Conservation (phyloP, 2,329 filamentous ascomycete species). For the Epicoccum sorghinum region DNA sequence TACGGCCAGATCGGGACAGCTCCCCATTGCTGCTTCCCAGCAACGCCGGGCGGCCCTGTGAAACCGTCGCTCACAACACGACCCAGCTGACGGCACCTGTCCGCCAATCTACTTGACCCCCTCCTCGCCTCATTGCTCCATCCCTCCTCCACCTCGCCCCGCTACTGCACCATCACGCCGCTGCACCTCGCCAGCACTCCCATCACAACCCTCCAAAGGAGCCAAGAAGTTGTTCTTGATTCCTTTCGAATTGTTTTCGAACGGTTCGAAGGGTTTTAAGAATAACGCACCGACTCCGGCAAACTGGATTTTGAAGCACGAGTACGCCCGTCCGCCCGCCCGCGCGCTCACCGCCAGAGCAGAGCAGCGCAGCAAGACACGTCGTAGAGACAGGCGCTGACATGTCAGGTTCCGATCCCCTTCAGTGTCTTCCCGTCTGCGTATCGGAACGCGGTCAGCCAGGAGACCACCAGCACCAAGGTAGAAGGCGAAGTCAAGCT, state of each 20-base stretch:
- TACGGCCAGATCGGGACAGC: slow-evolving; percentile 32
- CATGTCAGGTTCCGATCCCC: slow-evolving; percentile 70
- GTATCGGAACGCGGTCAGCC: slow-evolving; percentile 71
- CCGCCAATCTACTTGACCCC: slow-evolving; percentile 45
- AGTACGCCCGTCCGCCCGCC: slow-evolving; percentile 59
- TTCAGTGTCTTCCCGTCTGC: slow-evolving; percentile 99
- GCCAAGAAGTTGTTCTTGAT: slow-evolving; percentile 65
- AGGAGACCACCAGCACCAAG: slow-evolving; percentile 72
- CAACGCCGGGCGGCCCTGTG: slow-evolving; percentile 25
- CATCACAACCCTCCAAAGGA: slow-evolving; percentile 41
- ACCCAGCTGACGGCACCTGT: slow-evolving; percentile 32
- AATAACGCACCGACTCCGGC: slow-evolving; percentile 79
- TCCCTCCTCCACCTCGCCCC: slow-evolving; percentile 46
- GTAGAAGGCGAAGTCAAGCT: slow-evolving; percentile 89
- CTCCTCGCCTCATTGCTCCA: slow-evolving; percentile 39
- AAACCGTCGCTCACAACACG: slow-evolving; percentile 37
- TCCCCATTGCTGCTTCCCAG: slow-evolving; percentile 22
- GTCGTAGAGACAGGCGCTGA: slow-evolving; percentile 17
- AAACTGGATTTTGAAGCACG: slow-evolving; percentile 99
- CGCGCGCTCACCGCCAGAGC: too few species aligned
- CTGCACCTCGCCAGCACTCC: slow-evolving; percentile 31
- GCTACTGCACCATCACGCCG: slow-evolving; percentile 44
- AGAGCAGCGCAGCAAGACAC: background rate
- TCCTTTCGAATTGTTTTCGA: slow-evolving; percentile 65
- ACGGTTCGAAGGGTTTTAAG: slow-evolving; percentile 68